Base-by-base conservation (phyloP, 192 early-diverging fungal genomes). In the Coemansia sp. region DNA sequence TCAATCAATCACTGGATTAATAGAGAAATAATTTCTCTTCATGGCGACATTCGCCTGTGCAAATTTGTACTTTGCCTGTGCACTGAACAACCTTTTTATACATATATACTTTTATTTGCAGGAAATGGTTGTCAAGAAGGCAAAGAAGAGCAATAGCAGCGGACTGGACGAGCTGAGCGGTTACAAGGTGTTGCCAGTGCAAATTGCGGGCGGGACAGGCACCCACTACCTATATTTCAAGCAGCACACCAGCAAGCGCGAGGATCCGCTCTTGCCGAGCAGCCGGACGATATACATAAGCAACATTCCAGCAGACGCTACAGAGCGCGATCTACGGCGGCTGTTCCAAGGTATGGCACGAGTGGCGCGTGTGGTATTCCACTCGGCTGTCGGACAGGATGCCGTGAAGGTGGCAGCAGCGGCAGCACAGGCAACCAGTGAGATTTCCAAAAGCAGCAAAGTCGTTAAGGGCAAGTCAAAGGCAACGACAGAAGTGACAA, bases 301-400 rank as follows among this genome's bases (percentile, higher is more conserved):
- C 57, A 92, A 92, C 72, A 65, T 92, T 70, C 91, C 91, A 14
- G 76, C 79, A 12, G 91, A 93, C 63, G 80, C 90, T 17, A 90
- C 90, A 2, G 86, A 89, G 64, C 69, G 77, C 25, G 87, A 92
- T 57, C 66, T 93, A 41, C 78, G 86, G 37, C 74, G 88, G 34
- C 69, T 93, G 9, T 87, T 93, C 66, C 84, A 88, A 17, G 86
- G 86, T 32, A 72, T 76, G 17, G 89, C 84, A 3, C 80, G 75
- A 8, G 73, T 89, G 1, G 78, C 72, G n/a, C 73, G 78, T 8
- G 84, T 90, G 7, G 69, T 87, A n/a, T 90, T 88, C 62, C 73
- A 87, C 25, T 68, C 73, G 48, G 68, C 77, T 7, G 77, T 81
- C 2, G 82, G 78, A 15, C 78, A 76, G 31, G 74, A 75, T 37